Percentiles rank a stretch among this genome's conserved stretches.
Evolutionary conservation across 768 basidiomycete genomes (phyloP).

Genomic region (Lactifluus hygrophoroides): DNA sequence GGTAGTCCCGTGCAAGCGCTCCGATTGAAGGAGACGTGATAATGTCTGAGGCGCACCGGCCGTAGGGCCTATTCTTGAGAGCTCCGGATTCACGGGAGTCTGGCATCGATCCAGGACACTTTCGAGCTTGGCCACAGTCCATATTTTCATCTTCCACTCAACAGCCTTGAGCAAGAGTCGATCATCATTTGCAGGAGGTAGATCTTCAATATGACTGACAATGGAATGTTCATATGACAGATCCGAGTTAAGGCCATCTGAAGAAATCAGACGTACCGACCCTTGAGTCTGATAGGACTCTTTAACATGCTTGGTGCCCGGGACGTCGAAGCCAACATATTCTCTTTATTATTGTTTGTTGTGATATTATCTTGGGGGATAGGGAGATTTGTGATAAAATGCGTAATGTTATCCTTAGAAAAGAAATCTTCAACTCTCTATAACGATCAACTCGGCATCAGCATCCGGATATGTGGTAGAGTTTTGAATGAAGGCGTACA

Average conservation of each 20-base stretch:
- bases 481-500: constrained; percentile 40
- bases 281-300: constrained; percentile 59
- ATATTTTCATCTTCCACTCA: constrained; percentile 75
- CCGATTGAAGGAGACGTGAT: constrained; percentile 63
- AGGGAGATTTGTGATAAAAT: constrained; percentile 67
- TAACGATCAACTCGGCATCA: constrained; percentile 1
- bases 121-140: constrained; percentile 64
- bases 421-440: constrained; percentile 88
- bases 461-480: background rate
- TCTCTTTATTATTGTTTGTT: constrained; percentile 52
- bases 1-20: constrained; percentile 72
- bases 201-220: constrained; percentile 28
- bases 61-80: constrained; percentile 26
- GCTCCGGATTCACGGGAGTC: constrained; percentile 26
- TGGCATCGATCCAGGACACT: constrained; percentile 66
- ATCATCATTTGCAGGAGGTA: constrained; percentile 24
- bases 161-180: constrained; percentile 59
- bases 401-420: constrained; percentile 66
- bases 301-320: constrained; percentile 31
- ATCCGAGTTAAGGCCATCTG: background rate
- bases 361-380: constrained; percentile 28
- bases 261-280: constrained; percentile 38
- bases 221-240: background rate
- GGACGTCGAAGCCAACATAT: constrained; percentile 30
- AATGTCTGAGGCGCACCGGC: constrained; percentile 36